Evolutionary conservation across 768 basidiomycete species (phyloP).

Genomic region (Gloeophyllum trabeum): DNA sequence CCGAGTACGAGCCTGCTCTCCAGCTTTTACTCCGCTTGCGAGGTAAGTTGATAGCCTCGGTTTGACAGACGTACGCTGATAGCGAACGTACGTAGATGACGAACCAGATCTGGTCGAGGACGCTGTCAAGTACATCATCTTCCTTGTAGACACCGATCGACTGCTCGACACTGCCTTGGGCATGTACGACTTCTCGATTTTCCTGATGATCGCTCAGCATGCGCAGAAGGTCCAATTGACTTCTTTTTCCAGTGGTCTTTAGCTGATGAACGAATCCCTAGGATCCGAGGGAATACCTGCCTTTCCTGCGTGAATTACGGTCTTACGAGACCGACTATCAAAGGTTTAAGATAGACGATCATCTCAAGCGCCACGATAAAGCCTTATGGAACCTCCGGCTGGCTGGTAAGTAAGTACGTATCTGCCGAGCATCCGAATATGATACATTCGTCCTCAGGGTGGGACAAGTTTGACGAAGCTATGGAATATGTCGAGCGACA

Average conservation of each 20-base stretch:
- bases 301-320: slow-evolving; percentile 87
- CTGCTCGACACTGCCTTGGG: slow-evolving; percentile 93
- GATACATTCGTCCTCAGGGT: slow-evolving; percentile 27
- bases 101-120: slow-evolving; percentile 81
- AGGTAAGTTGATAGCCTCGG: slow-evolving; percentile 33
- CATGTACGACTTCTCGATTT: slow-evolving; percentile 97
- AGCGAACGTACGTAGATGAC: slow-evolving; percentile 23
- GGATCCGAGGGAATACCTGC: slow-evolving; percentile 97
- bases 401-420: slow-evolving; percentile 53
- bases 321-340: slow-evolving; percentile 75
- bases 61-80: background rate
- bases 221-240: slow-evolving; percentile 70
- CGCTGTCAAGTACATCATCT: slow-evolving; percentile 97
- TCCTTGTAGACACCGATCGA: slow-evolving; percentile 85
- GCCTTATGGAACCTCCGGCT: slow-evolving; percentile 66
- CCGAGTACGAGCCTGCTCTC: slow-evolving; percentile 83
- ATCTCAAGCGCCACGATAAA: slow-evolving; percentile 64
- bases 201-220: slow-evolving; percentile 92
- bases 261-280: too few relatives aligned
- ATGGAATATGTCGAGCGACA: slow-evolving; percentile 70
- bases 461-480: slow-evolving; percentile 68
- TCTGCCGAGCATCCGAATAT: too few relatives aligned
- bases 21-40: slow-evolving; percentile 63
- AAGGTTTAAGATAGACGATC: slow-evolving; percentile 85
- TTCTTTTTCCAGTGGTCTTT: slow-evolving; percentile 1